Evolutionary conservation across 1,284 basidiomycete genomes (phyloP).

Genomic region (Cryptococcus neoformans): DNA sequence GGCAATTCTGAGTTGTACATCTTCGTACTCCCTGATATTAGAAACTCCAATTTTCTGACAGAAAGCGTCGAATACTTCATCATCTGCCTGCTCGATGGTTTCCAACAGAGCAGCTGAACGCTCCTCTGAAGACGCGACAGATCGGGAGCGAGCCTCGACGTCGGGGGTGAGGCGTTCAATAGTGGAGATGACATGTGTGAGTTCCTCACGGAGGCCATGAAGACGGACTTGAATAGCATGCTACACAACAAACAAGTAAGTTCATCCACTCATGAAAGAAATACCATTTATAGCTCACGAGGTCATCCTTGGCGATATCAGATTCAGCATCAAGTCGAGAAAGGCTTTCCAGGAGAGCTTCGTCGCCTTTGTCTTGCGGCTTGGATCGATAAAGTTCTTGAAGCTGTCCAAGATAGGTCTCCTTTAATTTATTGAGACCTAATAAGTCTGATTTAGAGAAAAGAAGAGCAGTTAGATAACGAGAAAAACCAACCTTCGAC

Average conservation of each 20-base stretch:
- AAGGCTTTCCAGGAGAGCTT: conserved; percentile 71
- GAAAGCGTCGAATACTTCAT: conserved; percentile 73
- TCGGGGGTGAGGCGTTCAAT: conserved; percentile 66
- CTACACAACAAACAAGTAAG: conserved; percentile 5
- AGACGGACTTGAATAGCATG: conserved; percentile 33
- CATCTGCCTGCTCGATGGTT: conserved; percentile 73
- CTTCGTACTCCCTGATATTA: conserved; percentile 93
- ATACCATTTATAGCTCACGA: conserved; percentile 55
- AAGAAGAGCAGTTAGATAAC: not conserved
- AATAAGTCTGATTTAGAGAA: not conserved
- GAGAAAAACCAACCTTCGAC: conserved; percentile 63
- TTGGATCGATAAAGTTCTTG: conserved; percentile 77
- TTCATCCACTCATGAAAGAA: not conserved
- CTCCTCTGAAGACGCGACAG: conserved; percentile 50
- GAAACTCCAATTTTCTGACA: conserved; percentile 75
- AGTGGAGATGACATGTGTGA: conserved; percentile 70
- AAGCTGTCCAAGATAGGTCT: conserved; percentile 73
- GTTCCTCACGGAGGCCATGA: conserved; percentile 52
- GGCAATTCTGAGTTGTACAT: conserved; percentile 81
- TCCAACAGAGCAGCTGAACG: conserved; percentile 60
- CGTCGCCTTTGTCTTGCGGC: conserved; percentile 76
- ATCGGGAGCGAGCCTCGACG: conserved; percentile 54
- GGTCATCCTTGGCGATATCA: conserved; percentile 72
- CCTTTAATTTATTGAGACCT: conserved; percentile 71
- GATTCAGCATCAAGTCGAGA: conserved; percentile 72